phyloP scores from a whole-genome alignment of 176 grass and related monocot genomes.

The Lolium multiflorum region DNA sequence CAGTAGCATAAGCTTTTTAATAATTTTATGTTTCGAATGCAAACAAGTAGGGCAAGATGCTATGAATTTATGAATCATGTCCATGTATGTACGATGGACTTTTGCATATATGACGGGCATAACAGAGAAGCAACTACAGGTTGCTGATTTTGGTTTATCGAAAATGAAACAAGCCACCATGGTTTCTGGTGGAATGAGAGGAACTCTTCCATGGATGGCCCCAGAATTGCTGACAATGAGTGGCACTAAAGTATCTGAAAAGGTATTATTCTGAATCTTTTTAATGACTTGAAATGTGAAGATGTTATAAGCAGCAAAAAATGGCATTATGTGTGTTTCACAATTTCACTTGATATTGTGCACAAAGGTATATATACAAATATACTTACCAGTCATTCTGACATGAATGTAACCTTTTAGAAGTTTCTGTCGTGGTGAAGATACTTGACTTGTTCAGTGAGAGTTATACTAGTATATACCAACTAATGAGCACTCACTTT shows the following conservation, averaged over 20 bases:
- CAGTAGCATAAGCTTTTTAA: not conserved
- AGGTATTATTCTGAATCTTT: conserved; percentile 58
- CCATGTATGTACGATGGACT: not conserved
- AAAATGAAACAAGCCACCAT: conserved; percentile 92
- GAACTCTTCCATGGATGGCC: conserved; percentile 99
- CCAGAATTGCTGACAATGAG: conserved; percentile 75
- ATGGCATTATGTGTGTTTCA: conserved; percentile 25
- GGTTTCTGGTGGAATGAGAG: conserved; percentile 96
- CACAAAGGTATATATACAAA: not conserved
- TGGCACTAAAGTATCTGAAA: conserved; percentile 77
- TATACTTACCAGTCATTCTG: not conserved
- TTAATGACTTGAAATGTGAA: conserved; percentile 8
- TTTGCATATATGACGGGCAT: not conserved
- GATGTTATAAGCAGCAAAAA: not conserved
- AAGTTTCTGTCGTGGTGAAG: not conserved
- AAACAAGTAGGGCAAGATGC: not conserved
- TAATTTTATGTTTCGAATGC: conserved; percentile 14
- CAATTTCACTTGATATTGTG: not conserved
- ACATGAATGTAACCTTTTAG: conserved; percentile 1
- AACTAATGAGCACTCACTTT: not conserved
- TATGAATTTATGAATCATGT: not conserved
- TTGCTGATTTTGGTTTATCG: conserved; percentile 94
- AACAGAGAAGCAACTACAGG: conserved; percentile 54
- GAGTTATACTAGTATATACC: not conserved
- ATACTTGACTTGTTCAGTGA: not conserved